Base-by-base conservation (phyloP, 345 rosid genomes). In the Gynandropsis gynandra region DNA sequence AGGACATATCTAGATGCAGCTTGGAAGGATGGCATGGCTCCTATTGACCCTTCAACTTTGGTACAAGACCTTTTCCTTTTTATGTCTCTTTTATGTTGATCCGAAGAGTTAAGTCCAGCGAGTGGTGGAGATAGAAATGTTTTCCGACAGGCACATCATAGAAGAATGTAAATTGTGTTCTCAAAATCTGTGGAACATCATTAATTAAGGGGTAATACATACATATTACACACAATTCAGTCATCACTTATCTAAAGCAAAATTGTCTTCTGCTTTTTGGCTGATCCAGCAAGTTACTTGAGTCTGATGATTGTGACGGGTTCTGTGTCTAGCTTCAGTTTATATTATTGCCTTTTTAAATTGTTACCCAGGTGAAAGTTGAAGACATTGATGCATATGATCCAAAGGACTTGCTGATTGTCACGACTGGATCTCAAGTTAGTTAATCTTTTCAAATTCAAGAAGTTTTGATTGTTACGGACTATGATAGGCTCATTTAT, bases 341-440 rank as follows among this genome's bases (percentile, higher is more conserved):
- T 45, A 40, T 36, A 12, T 38, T 53, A 40, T 27, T 47, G 61
- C 48, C 50, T 24, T 38, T 42, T 40, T 33, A 10, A 42, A 19
- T 50, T 41, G 32, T 8, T 35, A 29, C 59, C 38, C 51, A 87
- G 98, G 77, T 92, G 54, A 92, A 87, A 77, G 83, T 73, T 18
- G 98, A 92, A 80, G 98, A 92, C 64, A 84, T 92, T 53, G 98
- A 87, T 70, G 78, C 80, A 46, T 92, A 84, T 64, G 92, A 96
- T 72, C 96, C 98, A 17, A 84, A 92, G 65, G 95, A 92, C 72
- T 71, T 92, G 62, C 77, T 92, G 58, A 82, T 92, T 60, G 95
- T 92, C 57, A 92, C 98, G 16, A 92, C 98, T 32, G 96, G 96
- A 50, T 92, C 98, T 56, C 98, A 92, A 74, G 98, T 92, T 72